Base-by-base conservation (phyloP, 495 filamentous ascomycete genomes). In the Platismatia glauca region DNA sequence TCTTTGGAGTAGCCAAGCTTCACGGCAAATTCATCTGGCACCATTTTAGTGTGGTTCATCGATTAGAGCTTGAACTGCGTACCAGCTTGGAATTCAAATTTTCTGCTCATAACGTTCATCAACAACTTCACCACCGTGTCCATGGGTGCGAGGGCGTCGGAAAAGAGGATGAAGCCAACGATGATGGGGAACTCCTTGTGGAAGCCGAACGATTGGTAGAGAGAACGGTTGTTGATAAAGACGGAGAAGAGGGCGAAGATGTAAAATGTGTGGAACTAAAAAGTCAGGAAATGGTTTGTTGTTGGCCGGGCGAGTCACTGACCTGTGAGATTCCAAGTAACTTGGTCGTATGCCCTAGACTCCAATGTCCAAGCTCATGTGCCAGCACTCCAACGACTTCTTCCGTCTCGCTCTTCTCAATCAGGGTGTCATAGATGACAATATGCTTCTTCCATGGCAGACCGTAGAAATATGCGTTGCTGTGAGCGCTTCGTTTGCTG, bases 371-470 rank as follows among this genome's bases (percentile, higher is more conserved):
- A 55, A 98, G 84, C 75, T 98, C 94, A 70, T 98, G 94, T 44
- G 89, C 90, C 37, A 98, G 80, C 41, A 98, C 91, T 59, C 94
- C 93, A 27, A 96, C 91, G 48, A 98, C 92, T 74, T 98, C 94
- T 68, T 91, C 82, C 3, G 86, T 84, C 66, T 90, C 84, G 72
- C 86, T 92, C 80, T 97, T 95, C 74, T 97, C 93, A 58, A 98
- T 91, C 66, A 98, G 75, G 15, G 94, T 98, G 71, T 98, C 94
- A 69, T 95, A 98, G 71, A 98, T 95, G 68, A 98, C 94, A 76
- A 98, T 98, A 78, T 96, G 94, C 83, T 98, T 98, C 83, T 96
- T 97, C 92, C 94, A 97, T 9, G 94, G 94, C 60, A 98, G 81
- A 59, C 94, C 94, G 66, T 94, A 96, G 77, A 98, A 98, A 76